Evolutionary conservation across 2,329 filamentous ascomycete genomes (phyloP).

Genomic region (Pseudogymnoascus sp.): DNA sequence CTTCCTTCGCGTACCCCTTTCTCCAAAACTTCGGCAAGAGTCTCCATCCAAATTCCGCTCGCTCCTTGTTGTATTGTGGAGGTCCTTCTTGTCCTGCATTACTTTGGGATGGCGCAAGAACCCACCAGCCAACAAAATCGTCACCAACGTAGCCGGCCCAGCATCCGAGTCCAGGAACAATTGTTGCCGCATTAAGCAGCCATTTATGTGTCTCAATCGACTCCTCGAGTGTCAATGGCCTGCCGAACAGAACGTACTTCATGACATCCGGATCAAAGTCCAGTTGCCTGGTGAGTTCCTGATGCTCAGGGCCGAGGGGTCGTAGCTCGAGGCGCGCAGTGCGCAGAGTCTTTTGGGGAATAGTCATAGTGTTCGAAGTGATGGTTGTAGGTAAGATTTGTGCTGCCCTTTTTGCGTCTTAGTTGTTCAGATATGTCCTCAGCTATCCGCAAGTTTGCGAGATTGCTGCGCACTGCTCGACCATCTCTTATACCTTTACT

Average conservation of each 20-base stretch:
- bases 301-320: not conserved
- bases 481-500: not conserved
- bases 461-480: not conserved
- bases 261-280: constrained; percentile 3
- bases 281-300: not conserved
- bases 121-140: constrained; percentile 29
- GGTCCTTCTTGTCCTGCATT: not conserved
- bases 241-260: not conserved
- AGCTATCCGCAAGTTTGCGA: not conserved
- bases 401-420: not conserved
- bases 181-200: not conserved
- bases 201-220: not conserved
- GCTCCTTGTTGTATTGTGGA: constrained; percentile 7
- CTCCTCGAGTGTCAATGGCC: not conserved
- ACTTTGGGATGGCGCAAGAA: constrained; percentile 20
- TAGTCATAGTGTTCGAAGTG: not conserved
- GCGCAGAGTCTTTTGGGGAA: not conserved
- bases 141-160: constrained; percentile 11
- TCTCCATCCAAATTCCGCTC: constrained; percentile 25
- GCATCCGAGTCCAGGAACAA: not conserved
- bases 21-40: constrained; percentile 27
- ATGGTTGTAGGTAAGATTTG: not conserved
- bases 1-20: constrained; percentile 28
- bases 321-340: constrained; percentile 1
- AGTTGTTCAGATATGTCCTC: not conserved